These are phyloP conservation scores for Phytophthora sojae DNA, from an alignment of 352 stramenopile genomes.

Conservation along the genomic window DNA sequence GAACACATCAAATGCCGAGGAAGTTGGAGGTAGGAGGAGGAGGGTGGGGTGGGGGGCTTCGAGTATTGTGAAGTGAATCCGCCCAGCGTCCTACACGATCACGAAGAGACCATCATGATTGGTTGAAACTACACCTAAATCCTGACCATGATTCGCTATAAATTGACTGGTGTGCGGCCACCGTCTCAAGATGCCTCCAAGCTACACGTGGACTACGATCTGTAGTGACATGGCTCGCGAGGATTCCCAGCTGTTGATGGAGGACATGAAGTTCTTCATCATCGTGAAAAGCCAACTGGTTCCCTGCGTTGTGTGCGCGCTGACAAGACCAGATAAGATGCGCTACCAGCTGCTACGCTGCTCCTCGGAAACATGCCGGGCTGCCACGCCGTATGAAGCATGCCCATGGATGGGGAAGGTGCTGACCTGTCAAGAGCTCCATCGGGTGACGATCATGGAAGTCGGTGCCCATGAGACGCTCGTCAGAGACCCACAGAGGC, in stretches of 20 bases:
- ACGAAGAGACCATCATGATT: neutral
- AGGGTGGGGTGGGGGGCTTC: too few species aligned
- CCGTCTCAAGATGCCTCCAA: too few species aligned
- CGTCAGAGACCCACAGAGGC: neutral
- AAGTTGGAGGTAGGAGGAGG: neutral
- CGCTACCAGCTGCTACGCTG: constrained; percentile 6
- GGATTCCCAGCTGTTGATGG: constrained; percentile 5
- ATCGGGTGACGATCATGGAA: neutral
- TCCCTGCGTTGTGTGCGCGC: neutral
- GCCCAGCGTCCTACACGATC: neutral
- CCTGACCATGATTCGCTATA: rapidly evolving
- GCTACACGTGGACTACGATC: neutral
- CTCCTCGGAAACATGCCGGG: neutral
- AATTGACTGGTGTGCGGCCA: too few species aligned
- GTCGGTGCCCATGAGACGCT: neutral
- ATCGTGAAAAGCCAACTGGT: constrained; percentile 12
- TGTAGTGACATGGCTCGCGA: constrained; percentile 3
- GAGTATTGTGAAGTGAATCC: neutral
- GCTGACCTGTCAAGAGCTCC: constrained; percentile 3
- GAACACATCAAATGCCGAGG: too few species aligned
- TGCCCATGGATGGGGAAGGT: constrained; percentile 1
- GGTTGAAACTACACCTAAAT: too few species aligned
- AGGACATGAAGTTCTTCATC: constrained; percentile 5
- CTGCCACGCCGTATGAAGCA: neutral
- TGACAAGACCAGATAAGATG: constrained; percentile 4